These are phyloP conservation scores for Colletotrichum trifolii DNA, from an alignment of 2,329 filamentous ascomycete genomes.

Conservation along the genomic window DNA sequence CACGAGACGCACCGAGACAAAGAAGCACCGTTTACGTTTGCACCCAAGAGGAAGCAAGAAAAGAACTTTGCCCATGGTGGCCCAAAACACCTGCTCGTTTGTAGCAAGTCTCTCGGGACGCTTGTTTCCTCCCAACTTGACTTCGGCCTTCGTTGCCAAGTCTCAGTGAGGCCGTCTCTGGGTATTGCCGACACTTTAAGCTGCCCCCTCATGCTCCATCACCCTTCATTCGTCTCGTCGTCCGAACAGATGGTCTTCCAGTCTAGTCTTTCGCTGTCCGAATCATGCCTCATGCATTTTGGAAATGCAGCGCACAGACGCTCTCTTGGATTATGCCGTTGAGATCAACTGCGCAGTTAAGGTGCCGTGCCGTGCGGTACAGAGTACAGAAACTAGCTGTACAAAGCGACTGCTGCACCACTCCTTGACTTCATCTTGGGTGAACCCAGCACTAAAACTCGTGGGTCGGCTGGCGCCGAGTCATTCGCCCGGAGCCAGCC, in stretches of 20 bases:
- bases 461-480: slow-evolving; percentile 29
- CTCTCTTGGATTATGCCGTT: slow-evolving; percentile 1
- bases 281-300: slow-evolving; percentile 32
- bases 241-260: slow-evolving; percentile 31
- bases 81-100: neutral
- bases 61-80: neutral
- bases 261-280: slow-evolving; percentile 1
- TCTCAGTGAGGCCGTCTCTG: slow-evolving; percentile 14
- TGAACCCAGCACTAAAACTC: slow-evolving; percentile 24
- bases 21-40: slow-evolving; percentile 6
- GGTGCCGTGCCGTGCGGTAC: slow-evolving; percentile 6
- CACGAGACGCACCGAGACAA: slow-evolving; percentile 3
- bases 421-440: slow-evolving; percentile 21
- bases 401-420: no score
- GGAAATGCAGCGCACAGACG: slow-evolving; percentile 12
- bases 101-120: slow-evolving; percentile 5
- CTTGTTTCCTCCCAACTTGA: slow-evolving; percentile 1
- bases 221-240: slow-evolving; percentile 17
- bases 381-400: neutral
- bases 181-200: slow-evolving; percentile 1
- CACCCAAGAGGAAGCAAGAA: neutral
- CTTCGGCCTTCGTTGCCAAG: slow-evolving; percentile 9
- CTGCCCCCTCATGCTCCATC: neutral
- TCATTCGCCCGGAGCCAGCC: slow-evolving; percentile 27
- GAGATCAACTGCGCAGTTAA: neutral